Evolutionary conservation across 768 basidiomycete genomes (phyloP), one percentile per base, ranked within the genome.

Genomic region (Rubroboletus pulcherrimus): DNA sequence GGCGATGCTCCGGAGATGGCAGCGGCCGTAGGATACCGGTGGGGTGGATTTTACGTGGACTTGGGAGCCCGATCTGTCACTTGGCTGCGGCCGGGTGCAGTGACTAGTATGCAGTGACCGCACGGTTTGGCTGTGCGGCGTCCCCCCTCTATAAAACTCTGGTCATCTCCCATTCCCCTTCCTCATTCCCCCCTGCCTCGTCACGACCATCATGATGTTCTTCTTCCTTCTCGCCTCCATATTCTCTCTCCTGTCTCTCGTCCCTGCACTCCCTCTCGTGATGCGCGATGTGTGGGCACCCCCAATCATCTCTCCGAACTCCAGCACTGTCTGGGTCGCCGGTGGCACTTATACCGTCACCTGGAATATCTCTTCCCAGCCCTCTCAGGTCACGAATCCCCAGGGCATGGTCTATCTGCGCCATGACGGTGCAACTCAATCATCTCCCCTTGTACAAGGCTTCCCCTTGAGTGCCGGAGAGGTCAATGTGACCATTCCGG

Each of bases 221-320:
- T 54, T 63, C 57, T 19, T 55, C 49, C 40, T 63, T 59, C 33
- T 66, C 54, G 15, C 41, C 42, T 26, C 17, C 56, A 5, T 58
- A 1, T 54, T 34, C 53, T 52, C 60, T 38, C 53, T 76, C 31
- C 37, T 70, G 29, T 64, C 72, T 7, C 54, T 69, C 51, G 69
- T 67, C 44, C 50, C 49, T 2, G 69, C 74, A 0, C 63, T 69
- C 59, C 77, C 75, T n/a, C 4, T 64, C 31, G 2, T 57, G 14
- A n/a, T 3, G n/a, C 74, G 79, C 33, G 81, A 82, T 51, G 80
- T 82, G 7, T 83, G 73, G 65, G 74, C 71, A 0, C 82, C 82
- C 1, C 68, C 64, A 17, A 70, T 83, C 53, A 61, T 61, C 21
- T 73, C 62, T 38, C 81, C 81, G 1, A 26, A 55, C 17, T 61